Conservation (phyloP, 2,329 filamentous ascomycete genomes). For the Tolypocladium ophioglossoides region DNA sequence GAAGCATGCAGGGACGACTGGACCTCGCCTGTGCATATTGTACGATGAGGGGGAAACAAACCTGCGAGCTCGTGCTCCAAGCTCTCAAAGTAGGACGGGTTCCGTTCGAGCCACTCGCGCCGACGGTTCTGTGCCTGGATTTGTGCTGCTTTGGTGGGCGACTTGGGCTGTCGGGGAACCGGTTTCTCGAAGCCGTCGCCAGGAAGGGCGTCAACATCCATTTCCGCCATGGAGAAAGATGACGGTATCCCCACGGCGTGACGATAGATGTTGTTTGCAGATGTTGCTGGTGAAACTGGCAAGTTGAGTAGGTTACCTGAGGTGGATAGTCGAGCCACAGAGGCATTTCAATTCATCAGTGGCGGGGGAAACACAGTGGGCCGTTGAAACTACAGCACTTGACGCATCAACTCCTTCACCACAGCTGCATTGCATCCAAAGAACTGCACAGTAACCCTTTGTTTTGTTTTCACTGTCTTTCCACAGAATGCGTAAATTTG, state of each 20-base stretch:
- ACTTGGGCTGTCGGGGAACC: slow-evolving; percentile 31
- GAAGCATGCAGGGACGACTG: not conserved
- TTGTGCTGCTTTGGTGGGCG: slow-evolving; percentile 28
- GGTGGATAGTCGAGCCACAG: too few relatives aligned
- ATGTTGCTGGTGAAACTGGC: not conserved
- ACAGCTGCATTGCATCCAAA: too few relatives aligned
- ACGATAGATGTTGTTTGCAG: not conserved
- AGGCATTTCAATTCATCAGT: not conserved
- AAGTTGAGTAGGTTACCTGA: too few relatives aligned
- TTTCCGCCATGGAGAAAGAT: not conserved
- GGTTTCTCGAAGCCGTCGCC: slow-evolving; percentile 21
- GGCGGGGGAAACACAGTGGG: not conserved
- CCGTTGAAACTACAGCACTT: not conserved
- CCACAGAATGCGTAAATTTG: too few relatives aligned
- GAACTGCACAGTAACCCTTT: not conserved
- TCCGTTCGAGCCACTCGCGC: slow-evolving; percentile 61
- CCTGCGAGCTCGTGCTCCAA: slow-evolving; percentile 45
- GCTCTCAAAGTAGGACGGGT: slow-evolving; percentile 59
- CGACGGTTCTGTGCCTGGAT: slow-evolving; percentile 64
- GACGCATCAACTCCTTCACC: not conserved
- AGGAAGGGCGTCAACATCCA: not conserved
- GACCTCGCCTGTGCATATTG: too few relatives aligned
- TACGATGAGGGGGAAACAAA: slow-evolving; percentile 12
- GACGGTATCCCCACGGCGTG: not conserved
- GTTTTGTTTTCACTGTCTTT: too few relatives aligned